Conservation (phyloP, 1,139 yeast genomes). For the Pneumocystis murina region DNA sequence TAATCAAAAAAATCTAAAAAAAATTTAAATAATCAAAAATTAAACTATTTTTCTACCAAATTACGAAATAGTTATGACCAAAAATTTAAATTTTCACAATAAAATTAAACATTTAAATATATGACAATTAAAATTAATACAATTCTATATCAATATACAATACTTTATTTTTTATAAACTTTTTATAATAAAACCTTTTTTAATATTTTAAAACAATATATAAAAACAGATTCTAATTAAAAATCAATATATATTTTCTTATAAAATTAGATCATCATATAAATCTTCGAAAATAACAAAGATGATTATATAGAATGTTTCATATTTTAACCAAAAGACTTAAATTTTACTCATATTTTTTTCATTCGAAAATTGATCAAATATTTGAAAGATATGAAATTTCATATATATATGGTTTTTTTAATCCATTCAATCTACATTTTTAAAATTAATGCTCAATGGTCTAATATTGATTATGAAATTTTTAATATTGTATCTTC, state of each 20-base stretch:
- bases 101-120: no score
- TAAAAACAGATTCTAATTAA: background rate
- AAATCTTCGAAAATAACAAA: background rate
- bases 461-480: slow-evolving; percentile 22
- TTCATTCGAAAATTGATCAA: background rate
- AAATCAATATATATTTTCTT: background rate
- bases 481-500: slow-evolving; percentile 63
- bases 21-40: background rate
- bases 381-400: background rate
- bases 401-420: background rate
- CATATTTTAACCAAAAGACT: background rate
- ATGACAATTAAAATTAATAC: no score
- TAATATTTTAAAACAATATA: no score
- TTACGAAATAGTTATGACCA: no score
- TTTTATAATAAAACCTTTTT: no score
- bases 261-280: background rate
- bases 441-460: slow-evolving; percentile 1
- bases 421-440: background rate
- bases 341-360: background rate
- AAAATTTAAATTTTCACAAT: no score
- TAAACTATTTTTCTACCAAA: background rate
- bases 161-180: background rate
- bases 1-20: background rate
- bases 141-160: background rate
- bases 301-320: background rate